Conservation (phyloP, 108 stramenopile species). For the Schizochytrium sp. region DNA sequence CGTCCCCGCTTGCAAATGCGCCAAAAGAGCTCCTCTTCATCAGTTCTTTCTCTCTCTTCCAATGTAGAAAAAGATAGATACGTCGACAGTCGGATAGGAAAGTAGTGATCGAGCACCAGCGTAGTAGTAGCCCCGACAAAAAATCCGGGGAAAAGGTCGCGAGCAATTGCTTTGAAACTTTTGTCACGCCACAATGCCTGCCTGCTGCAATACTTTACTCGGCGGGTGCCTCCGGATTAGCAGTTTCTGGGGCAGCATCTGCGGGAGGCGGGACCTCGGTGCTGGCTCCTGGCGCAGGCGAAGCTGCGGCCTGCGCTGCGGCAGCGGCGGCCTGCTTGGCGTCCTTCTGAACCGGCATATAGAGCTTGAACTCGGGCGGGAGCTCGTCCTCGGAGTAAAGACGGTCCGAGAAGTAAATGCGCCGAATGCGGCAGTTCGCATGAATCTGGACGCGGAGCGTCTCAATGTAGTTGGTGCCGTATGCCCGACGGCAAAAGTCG, state of each 20-base stretch:
- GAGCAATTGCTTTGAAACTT: too few relatives aligned
- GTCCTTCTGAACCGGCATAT: constrained; percentile 45
- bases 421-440: constrained; percentile 79
- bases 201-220: not conserved
- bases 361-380: constrained; percentile 76
- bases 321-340: not conserved
- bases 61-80: too few relatives aligned
- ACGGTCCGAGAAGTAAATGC: constrained; percentile 79
- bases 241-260: not conserved
- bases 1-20: too few relatives aligned
- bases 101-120: too few relatives aligned
- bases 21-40: too few relatives aligned
- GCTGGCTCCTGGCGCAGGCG: not conserved
- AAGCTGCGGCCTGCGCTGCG: not conserved
- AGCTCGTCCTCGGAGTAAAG: constrained; percentile 80
- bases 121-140: too few relatives aligned
- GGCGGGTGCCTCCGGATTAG: not conserved
- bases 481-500: constrained; percentile 82
- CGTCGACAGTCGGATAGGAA: too few relatives aligned
- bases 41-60: too few relatives aligned
- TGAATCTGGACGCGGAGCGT: constrained; percentile 83
- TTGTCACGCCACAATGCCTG: too few relatives aligned
- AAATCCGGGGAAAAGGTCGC: too few relatives aligned
- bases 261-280: not conserved
- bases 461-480: constrained; percentile 85